Evolutionary conservation across 371 early-diverging fungal genomes (phyloP).

Genomic region (Blakeslea trispora): DNA sequence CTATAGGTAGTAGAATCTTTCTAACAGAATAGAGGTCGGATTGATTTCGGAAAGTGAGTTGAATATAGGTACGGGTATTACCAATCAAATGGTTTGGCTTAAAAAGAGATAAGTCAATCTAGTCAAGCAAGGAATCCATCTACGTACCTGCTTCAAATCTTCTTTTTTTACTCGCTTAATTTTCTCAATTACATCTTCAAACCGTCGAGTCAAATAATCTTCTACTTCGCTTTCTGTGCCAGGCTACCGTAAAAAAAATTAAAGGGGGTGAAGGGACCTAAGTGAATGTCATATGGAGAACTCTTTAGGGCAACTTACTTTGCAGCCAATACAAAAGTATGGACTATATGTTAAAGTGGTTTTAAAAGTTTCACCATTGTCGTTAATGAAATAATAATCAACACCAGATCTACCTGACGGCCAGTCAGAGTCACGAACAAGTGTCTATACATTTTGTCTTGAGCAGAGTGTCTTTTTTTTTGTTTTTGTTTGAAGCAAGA

Average conservation of each 20-base stretch:
- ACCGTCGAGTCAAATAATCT: constrained; percentile 79
- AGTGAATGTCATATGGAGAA: neutral
- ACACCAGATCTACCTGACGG: constrained; percentile 76
- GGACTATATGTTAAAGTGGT: constrained; percentile 83
- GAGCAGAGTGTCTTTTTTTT: neutral
- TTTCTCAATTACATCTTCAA: constrained; percentile 65
- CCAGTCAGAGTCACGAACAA: constrained; percentile 67
- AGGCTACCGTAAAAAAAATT: constrained; percentile 52
- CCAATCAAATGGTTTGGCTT: constrained; percentile 92
- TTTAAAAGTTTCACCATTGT: constrained; percentile 90
- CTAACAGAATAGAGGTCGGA: constrained; percentile 79
- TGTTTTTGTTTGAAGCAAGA: neutral
- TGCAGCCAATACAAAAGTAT: constrained; percentile 88
- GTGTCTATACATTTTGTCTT: constrained; percentile 37
- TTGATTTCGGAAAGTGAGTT: constrained; percentile 84
- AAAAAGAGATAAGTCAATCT: constrained; percentile 1
- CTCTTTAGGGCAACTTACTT: constrained; percentile 43
- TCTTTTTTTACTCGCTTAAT: constrained; percentile 74
- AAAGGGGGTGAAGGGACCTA: neutral
- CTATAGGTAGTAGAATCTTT: constrained; percentile 69
- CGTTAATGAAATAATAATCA: constrained; percentile 91
- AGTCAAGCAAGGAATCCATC: neutral
- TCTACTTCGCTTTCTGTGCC: constrained; percentile 85
- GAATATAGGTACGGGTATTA: constrained; percentile 68
- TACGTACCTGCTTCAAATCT: constrained; percentile 80